phyloP scores from a whole-genome alignment of 345 rosid genomes.

The Acer yangbiense region DNA sequence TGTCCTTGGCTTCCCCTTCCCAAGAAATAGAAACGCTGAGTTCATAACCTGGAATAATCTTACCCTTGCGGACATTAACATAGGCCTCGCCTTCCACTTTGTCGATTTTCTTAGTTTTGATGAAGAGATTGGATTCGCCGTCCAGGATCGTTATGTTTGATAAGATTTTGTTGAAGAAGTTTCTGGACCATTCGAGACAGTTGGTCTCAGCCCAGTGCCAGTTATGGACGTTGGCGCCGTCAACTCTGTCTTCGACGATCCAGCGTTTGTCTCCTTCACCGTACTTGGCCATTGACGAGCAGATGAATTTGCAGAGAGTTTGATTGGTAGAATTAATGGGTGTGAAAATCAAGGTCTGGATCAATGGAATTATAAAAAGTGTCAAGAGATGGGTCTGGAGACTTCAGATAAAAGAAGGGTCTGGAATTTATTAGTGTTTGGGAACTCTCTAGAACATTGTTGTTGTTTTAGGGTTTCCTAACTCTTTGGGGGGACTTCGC shows the following conservation, averaged over 20 bases:
- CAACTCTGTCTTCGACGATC: constrained; percentile 97
- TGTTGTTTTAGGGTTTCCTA: constrained; percentile 14
- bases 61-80: constrained; percentile 89
- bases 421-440: not conserved
- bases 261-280: constrained; percentile 99
- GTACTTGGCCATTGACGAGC: constrained; percentile 68
- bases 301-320: not conserved
- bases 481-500: not conserved
- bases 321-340: not conserved
- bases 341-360: not conserved
- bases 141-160: constrained; percentile 52
- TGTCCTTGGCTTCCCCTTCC: constrained; percentile 88
- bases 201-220: constrained; percentile 99
- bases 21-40: constrained; percentile 63
- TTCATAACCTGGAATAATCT: constrained; percentile 94
- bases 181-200: constrained; percentile 86
- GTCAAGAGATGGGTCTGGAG: constrained; percentile 1
- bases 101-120: constrained; percentile 63
- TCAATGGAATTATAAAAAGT: not conserved
- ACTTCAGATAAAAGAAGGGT: not conserved
- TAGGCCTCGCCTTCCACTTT: constrained; percentile 95
- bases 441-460: constrained; percentile 1
- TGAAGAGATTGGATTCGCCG: constrained; percentile 65
- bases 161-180: constrained; percentile 55
- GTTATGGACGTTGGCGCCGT: constrained; percentile 96